Evolutionary conservation across 1,139 yeast species (phyloP).

Genomic region (Saccharomyces hybrid): DNA sequence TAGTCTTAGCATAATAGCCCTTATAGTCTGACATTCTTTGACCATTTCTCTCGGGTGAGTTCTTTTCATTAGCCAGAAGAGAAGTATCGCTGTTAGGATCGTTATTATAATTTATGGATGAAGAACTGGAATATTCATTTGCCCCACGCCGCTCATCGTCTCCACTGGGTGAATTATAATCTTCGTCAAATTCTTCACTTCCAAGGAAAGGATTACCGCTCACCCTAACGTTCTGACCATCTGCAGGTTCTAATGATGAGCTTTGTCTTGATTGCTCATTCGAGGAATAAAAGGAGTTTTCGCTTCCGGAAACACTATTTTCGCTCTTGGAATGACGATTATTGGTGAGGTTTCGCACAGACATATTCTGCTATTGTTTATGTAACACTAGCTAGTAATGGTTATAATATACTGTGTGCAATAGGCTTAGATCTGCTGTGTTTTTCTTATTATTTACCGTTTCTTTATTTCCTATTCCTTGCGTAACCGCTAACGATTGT

Average conservation of each 20-base stretch:
- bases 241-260: background rate
- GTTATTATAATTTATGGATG: slow-evolving; percentile 8
- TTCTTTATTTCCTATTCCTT: background rate
- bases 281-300: background rate
- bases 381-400: background rate
- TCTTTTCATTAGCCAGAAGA: slow-evolving; percentile 9
- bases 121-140: slow-evolving; percentile 9
- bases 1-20: slow-evolving; percentile 27
- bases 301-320: background rate
- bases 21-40: slow-evolving; percentile 22
- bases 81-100: slow-evolving; percentile 15
- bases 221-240: background rate
- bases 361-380: background rate
- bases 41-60: slow-evolving; percentile 5
- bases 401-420: background rate
- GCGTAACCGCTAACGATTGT: background rate
- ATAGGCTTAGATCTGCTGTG: background rate
- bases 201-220: slow-evolving; percentile 7
- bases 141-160: background rate
- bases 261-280: background rate
- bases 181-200: slow-evolving; percentile 13
- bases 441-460: background rate
- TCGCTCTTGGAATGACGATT: background rate
- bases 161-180: slow-evolving; percentile 2
- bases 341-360: background rate